Conservation (phyloP, 192 early-diverging fungal genomes). For the Neocallimastix lanati region DNA sequence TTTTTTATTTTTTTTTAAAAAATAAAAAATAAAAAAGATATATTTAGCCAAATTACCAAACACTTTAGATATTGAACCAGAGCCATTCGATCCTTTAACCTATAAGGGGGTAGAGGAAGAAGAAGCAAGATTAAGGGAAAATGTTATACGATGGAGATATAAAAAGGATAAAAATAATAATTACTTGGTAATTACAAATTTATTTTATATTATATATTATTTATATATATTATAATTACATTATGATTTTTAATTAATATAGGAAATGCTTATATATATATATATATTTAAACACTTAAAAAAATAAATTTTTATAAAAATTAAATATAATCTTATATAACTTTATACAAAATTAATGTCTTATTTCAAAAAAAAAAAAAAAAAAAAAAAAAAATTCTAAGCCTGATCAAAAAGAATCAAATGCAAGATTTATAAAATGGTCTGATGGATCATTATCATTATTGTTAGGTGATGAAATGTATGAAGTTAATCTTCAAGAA, state of each 20-base stretch:
- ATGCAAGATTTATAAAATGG: constrained; percentile 60
- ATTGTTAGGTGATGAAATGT: constrained; percentile 51
- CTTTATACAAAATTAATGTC: too few species aligned
- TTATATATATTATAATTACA: too few species aligned
- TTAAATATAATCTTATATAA: too few species aligned
- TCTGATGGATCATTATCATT: constrained; percentile 54
- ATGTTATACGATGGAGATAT: constrained; percentile 59
- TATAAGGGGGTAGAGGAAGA: constrained; percentile 16
- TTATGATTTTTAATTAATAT: too few species aligned
- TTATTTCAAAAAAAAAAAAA: too few species aligned
- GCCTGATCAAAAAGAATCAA: constrained; percentile 34
- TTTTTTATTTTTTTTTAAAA: too few species aligned
- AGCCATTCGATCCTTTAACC: constrained; percentile 37
- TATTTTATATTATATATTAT: background rate
- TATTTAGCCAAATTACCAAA: constrained; percentile 23
- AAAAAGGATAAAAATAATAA: constrained; percentile 9
- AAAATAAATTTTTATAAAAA: too few species aligned
- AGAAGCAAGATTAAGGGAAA: constrained; percentile 31
- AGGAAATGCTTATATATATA: too few species aligned
- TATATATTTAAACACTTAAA: too few species aligned
- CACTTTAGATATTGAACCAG: constrained; percentile 43
- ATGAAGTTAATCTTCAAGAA: constrained; percentile 37
- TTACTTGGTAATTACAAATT: constrained; percentile 7
- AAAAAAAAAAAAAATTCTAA: too few species aligned
- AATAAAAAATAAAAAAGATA: too few species aligned